phyloP scores from a whole-genome alignment of 768 basidiomycete genomes.

The Phylloporus arenicola region DNA sequence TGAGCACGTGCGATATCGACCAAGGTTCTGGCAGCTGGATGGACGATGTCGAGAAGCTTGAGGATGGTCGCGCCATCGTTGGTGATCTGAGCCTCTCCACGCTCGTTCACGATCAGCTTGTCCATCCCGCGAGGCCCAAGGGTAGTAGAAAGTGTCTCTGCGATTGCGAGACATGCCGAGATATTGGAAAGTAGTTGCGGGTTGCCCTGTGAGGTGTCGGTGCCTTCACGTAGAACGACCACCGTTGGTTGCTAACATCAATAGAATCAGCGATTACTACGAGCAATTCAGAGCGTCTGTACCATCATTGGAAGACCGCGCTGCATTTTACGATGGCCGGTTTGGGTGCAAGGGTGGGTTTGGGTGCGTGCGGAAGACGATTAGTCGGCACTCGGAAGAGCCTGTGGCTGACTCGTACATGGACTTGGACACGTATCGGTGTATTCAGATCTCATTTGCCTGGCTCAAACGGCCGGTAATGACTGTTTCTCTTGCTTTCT shows the following conservation, averaged over 20 bases:
- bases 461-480: no score
- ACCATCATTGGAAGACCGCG: conserved; percentile 84
- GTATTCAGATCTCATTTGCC: no score
- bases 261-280: conserved; percentile 12
- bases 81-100: conserved; percentile 96
- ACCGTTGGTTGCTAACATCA: conserved; percentile 86
- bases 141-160: conserved; percentile 87
- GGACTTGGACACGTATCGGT: no score
- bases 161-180: conserved; percentile 89
- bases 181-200: conserved; percentile 93
- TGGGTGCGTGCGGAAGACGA: no score
- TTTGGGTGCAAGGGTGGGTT: no score
- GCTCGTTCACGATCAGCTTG: conserved; percentile 89
- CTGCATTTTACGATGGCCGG: no score
- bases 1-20: conserved; percentile 98
- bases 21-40: conserved; percentile 95
- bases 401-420: no score
- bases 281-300: conserved; percentile 6
- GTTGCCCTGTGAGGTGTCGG: conserved; percentile 92
- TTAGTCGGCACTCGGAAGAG: no score
- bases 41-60: conserved; percentile 94
- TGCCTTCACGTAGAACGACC: conserved; percentile 92
- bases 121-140: conserved; percentile 99
- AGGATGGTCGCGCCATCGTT: conserved; percentile 99
- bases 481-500: no score